Evolutionary conservation across 106 monocot genomes (phyloP), one percentile per base, ranked within the genome.

Genomic region (Hemerocallis citrina): DNA sequence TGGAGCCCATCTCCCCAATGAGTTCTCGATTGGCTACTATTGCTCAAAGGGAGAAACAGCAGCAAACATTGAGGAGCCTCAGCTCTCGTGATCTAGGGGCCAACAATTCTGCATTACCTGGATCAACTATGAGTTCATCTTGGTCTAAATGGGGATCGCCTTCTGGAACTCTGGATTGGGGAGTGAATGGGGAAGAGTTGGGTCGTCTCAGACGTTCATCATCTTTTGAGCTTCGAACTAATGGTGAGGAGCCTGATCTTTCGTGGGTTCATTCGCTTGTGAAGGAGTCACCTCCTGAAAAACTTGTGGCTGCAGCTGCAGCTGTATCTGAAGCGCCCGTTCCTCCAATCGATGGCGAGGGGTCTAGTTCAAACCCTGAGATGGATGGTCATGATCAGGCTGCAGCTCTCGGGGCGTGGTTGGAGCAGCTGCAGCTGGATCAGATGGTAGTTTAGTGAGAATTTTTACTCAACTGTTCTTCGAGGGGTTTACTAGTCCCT

Each of bases 361-460:
- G 55, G 48, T 54, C 58, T 13, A 78, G 74, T 57, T 44, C 70
- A 16, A 44, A 56, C 11, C 6, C 43, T 33, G 61, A 71, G 61
- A 52, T 32, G 17, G 77, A 71, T 47, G 69, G 62, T 25, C 45
- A 65, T 37, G 80, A 83, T 75, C 86, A 86, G 41, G 73, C 76
- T 33, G 75, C 75, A 16, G 79, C 70, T 8, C 56, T 86, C 6
- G 72, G 82, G 31, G 82, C 80, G 55, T 92, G 83, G 86, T 58
- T 92, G 62, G 87, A 86, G 24, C 77, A 87, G 75, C 67, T 92
- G 92, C 77, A 92, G 67, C 67, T 92, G 38, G 86, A 92, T 52
- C 80, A 84, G 64, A 72, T 74, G 36, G 71, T 77, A 42, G 68
- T 61, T 50, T 64, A 85, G 76, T 55, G 4, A 16, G 20, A 32